Conservation (phyloP, 352 stramenopile species). For the Blastocystis sp. region DNA sequence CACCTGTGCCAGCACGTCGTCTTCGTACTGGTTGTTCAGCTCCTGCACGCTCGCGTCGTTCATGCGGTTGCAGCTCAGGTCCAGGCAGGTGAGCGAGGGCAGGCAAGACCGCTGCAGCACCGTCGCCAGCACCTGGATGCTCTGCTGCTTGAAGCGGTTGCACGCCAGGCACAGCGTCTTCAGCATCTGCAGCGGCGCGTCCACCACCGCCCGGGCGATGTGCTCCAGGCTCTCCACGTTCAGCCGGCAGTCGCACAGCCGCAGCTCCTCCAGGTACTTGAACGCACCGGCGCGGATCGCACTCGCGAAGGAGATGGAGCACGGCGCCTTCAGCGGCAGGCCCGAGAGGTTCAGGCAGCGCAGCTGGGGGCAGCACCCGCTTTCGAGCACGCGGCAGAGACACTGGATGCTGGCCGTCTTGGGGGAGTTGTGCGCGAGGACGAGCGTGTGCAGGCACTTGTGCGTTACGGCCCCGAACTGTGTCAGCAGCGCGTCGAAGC, state of each 20-base stretch:
- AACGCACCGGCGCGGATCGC: constrained; percentile 30
- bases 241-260: constrained; percentile 32
- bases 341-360: constrained; percentile 45
- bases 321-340: background rate
- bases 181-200: constrained; percentile 32
- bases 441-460: background rate
- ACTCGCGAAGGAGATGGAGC: background rate
- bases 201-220: constrained; percentile 21
- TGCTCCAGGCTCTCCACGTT: constrained; percentile 24
- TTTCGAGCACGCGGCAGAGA: constrained; percentile 25
- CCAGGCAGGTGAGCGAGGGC: constrained; percentile 32
- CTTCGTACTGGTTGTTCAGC: constrained; percentile 12
- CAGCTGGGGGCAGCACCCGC: constrained; percentile 35
- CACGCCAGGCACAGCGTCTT: constrained; percentile 8
- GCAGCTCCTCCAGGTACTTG: constrained; percentile 40
- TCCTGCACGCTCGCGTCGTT: constrained; percentile 44
- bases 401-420: constrained; percentile 32
- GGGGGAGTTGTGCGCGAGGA: constrained; percentile 17
- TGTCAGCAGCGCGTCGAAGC: constrained; percentile 31
- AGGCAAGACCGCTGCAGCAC: constrained; percentile 31
- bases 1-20: constrained; percentile 70
- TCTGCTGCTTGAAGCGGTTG: constrained; percentile 15
- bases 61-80: constrained; percentile 49
- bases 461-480: constrained; percentile 23
- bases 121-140: background rate